These are phyloP conservation scores for Scalesia atractyloides DNA, from an alignment of 129 eudicot species.

Conservation along the genomic window DNA sequence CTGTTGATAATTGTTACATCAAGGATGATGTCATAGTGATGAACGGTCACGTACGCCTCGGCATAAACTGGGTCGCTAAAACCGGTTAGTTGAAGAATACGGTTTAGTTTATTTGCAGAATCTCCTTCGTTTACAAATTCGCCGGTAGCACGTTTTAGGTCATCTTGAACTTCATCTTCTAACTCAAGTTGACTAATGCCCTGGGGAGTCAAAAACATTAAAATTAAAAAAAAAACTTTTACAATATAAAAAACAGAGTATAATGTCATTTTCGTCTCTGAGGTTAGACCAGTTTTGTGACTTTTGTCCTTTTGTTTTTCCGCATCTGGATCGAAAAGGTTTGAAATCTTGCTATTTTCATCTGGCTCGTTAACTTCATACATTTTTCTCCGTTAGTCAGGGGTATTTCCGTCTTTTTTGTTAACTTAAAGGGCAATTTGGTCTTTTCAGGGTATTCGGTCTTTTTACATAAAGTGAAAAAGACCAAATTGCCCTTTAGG, in stretches of 20 bases:
- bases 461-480: too few species aligned
- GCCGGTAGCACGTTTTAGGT: constrained; percentile 93
- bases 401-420: too few species aligned
- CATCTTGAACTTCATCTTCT: constrained; percentile 96
- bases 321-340: too few species aligned
- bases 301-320: too few species aligned
- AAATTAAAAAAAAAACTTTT: neutral
- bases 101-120: constrained; percentile 77
- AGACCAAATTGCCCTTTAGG: too few species aligned
- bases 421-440: too few species aligned
- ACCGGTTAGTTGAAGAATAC: constrained; percentile 93
- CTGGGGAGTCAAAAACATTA: constrained; percentile 33
- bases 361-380: too few species aligned
- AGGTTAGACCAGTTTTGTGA: too few species aligned
- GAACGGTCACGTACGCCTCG: constrained; percentile 92
- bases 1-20: constrained; percentile 91
- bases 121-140: constrained; percentile 78
- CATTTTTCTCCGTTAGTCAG: too few species aligned
- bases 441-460: too few species aligned
- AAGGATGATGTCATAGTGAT: constrained; percentile 90
- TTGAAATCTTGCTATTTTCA: too few species aligned
- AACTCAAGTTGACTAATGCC: constrained; percentile 96
- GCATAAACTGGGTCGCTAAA: constrained; percentile 96
- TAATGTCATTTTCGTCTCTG: too few species aligned
- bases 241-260: constrained; percentile 5